A percentile compares a stretch with the other conserved stretches of the same genome.
Evolutionary conservation across 2,329 filamentous ascomycete genomes (phyloP).

Genomic region (Cordyceps cateniannulata): DNA sequence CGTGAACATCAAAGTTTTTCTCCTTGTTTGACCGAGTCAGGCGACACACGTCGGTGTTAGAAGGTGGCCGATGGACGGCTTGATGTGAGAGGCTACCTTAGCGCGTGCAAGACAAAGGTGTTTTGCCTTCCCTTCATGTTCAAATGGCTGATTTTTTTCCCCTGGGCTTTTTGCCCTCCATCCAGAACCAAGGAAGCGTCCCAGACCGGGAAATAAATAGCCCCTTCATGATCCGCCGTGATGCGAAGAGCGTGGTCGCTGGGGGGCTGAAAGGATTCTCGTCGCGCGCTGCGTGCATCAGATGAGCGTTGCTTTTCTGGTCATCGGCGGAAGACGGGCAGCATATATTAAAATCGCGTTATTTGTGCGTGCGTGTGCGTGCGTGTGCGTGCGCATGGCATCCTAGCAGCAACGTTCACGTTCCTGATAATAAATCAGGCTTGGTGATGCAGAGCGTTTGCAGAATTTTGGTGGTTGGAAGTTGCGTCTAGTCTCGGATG

Average conservation of each 20-base stretch:
- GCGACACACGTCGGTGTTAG: not conserved
- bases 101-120: not conserved
- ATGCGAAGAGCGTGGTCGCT: not conserved
- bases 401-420: not conserved
- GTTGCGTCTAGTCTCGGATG: not conserved
- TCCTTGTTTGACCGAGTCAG: not conserved
- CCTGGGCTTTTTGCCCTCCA: not conserved
- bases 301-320: not conserved
- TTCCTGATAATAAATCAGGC: not conserved
- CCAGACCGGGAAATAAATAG: not conserved
- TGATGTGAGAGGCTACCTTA: not conserved
- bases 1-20: not conserved
- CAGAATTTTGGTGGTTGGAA: not conserved
- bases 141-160: not conserved
- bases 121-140: not conserved
- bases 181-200: not conserved
- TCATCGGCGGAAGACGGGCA: not conserved
- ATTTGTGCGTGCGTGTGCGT: not conserved
- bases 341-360: not conserved
- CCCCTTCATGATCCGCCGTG: not conserved
- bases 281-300: not conserved
- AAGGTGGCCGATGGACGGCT: not conserved
- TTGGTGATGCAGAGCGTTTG: not conserved
- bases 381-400: not conserved
- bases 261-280: not conserved